A percentile compares a stretch with the other conserved stretches of the same genome.
phyloP scores from a whole-genome alignment of 2,329 filamentous ascomycete species.

The Drechslerella stenobrocha region DNA sequence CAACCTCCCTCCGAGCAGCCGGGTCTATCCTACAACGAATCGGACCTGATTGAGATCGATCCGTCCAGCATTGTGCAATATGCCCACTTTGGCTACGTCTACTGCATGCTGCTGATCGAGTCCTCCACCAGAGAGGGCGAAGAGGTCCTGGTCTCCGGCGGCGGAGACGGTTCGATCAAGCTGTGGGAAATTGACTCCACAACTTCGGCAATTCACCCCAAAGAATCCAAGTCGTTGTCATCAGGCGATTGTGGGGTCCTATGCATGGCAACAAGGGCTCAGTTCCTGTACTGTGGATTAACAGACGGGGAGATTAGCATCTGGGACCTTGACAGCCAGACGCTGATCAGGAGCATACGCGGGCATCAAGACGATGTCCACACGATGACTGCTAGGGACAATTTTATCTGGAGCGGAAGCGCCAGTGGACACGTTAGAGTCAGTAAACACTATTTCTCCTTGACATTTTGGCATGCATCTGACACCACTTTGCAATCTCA shows the following conservation, averaged over 20 bases:
- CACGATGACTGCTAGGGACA: constrained; percentile 81
- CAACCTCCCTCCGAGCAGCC: constrained; percentile 62
- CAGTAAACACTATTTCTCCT: constrained; percentile 53
- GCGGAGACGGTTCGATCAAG: constrained; percentile 91
- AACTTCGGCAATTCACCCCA: constrained; percentile 45
- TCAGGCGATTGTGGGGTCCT: constrained; percentile 69
- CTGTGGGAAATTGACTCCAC: constrained; percentile 67
- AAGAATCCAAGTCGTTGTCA: constrained; percentile 58
- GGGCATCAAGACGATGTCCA: constrained; percentile 80
- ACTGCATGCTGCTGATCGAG: constrained; percentile 86
- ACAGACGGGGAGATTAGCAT: constrained; percentile 86
- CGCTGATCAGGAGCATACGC: constrained; percentile 83
- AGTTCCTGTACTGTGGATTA: constrained; percentile 89
- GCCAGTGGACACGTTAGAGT: constrained; percentile 85
- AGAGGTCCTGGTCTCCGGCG: constrained; percentile 81
- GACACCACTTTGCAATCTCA: constrained; percentile 53
- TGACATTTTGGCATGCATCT: constrained; percentile 42
- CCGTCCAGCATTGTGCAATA: constrained; percentile 80
- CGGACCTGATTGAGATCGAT: constrained; percentile 76
- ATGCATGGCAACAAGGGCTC: constrained; percentile 82
- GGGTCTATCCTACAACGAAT: constrained; percentile 61
- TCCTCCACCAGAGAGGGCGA: constrained; percentile 69
- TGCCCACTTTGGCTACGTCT: constrained; percentile 92
- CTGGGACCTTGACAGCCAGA: constrained; percentile 94
- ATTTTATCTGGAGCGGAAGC: constrained; percentile 83